phyloP scores from a whole-genome alignment of 2,329 filamentous ascomycete genomes.

The Aspergillus clavatus region DNA sequence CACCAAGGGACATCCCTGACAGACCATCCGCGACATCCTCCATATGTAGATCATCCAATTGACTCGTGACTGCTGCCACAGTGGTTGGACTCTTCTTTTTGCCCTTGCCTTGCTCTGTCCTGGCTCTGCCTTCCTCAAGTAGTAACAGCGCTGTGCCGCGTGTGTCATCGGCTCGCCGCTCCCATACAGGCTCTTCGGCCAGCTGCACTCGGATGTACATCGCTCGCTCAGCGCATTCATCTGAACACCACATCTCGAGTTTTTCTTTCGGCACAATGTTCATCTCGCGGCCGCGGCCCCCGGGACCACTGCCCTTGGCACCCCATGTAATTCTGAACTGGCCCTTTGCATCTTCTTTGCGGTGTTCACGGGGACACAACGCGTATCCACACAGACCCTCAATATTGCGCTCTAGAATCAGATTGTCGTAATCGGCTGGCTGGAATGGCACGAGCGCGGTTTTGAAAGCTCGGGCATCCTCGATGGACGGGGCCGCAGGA shows the following conservation, averaged over 20 bases:
- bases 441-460: constrained; percentile 68
- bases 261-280: constrained; percentile 66
- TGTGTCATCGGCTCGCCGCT: constrained; percentile 54
- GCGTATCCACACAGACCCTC: constrained; percentile 77
- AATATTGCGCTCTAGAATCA: constrained; percentile 85
- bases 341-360: constrained; percentile 52
- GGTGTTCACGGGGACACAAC: constrained; percentile 65
- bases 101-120: constrained; percentile 15
- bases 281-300: constrained; percentile 49
- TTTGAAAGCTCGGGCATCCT: constrained; percentile 64
- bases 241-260: constrained; percentile 81
- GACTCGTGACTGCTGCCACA: constrained; percentile 24
- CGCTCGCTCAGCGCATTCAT: constrained; percentile 70
- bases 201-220: constrained; percentile 87
- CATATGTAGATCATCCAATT: constrained; percentile 18
- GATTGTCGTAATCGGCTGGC: constrained; percentile 80
- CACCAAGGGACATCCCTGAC: constrained; percentile 23
- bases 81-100: constrained; percentile 14
- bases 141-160: constrained; percentile 55
- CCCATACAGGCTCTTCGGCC: constrained; percentile 78
- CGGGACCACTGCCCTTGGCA: constrained; percentile 44
- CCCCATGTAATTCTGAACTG: constrained; percentile 65
- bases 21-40: constrained; percentile 22
- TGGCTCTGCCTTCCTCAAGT: constrained; percentile 55
- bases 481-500: constrained; percentile 49